Conservation (phyloP, 768 basidiomycete species). For the Piloderma croceum region DNA sequence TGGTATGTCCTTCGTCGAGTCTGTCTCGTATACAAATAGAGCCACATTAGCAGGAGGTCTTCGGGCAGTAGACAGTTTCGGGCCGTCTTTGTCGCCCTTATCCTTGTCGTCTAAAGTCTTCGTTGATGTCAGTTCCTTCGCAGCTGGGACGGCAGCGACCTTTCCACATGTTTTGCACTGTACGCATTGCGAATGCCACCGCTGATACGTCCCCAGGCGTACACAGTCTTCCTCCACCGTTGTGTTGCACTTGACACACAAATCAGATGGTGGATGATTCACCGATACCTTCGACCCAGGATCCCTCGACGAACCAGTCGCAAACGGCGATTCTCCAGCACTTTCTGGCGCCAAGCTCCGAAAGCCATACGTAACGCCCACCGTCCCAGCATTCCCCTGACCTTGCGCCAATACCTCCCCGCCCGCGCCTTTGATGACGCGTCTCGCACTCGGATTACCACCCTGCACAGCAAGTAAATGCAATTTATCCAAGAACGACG, state of each 20-base stretch:
- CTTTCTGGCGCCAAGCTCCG: conserved; percentile 86
- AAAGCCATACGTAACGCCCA: conserved; percentile 88
- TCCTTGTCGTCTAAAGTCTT: conserved; percentile 36
- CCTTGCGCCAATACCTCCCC: conserved; percentile 48
- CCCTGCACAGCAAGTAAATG: conserved; percentile 86
- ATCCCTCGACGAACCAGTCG: conserved; percentile 33
- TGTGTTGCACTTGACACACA: conserved; percentile 81
- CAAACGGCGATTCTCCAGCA: conserved; percentile 83
- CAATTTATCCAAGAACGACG: conserved; percentile 86
- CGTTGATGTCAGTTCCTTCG: conserved; percentile 50
- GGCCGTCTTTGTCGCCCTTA: conserved; percentile 38
- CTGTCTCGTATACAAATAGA: conserved; percentile 72
- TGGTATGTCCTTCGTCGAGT: conserved; percentile 58
- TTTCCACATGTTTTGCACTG: conserved; percentile 79
- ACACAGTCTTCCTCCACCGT: conserved; percentile 98
- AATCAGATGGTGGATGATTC: conserved; percentile 79
- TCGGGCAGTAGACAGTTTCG: conserved; percentile 59
- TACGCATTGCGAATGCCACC: conserved; percentile 96
- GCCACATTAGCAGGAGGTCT: conserved; percentile 78
- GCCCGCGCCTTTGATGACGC: conserved; percentile 71
- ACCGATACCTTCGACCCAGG: conserved; percentile 48
- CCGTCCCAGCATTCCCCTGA: conserved; percentile 62
- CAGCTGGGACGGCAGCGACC: conserved; percentile 55
- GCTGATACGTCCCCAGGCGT: conserved; percentile 88
- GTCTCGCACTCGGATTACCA: conserved; percentile 70